Percentiles rank a stretch among this genome's conserved stretches.
These are phyloP conservation scores for Inga oerstediana DNA, from an alignment of 306 rosid species.

Conservation along the genomic window DNA sequence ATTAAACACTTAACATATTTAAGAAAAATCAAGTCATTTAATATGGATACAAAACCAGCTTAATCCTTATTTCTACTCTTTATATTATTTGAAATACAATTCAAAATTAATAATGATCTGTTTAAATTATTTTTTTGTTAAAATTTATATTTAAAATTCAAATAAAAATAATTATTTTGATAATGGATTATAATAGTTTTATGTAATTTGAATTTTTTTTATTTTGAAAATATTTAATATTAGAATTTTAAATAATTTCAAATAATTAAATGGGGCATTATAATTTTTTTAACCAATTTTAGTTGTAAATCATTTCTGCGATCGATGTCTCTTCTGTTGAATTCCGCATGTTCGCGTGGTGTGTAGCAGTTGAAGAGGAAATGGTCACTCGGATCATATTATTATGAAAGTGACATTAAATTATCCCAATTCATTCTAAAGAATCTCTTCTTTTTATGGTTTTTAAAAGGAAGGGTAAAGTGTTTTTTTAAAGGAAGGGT, in stretches of 20 bases:
- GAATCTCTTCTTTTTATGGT: neutral
- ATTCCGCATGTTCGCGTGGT: conserved; percentile 42
- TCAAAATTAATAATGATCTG: no score
- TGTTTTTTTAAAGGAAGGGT: no score
- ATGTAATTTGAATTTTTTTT: no score
- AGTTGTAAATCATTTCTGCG: neutral
- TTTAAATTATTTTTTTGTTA: no score
- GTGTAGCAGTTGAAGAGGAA: conserved; percentile 36
- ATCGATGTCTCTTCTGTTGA: conserved; percentile 23
- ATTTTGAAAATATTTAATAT: no score
- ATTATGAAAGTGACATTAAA: neutral
- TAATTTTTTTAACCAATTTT: neutral
- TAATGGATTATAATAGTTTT: no score
- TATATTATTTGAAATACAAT: no score
- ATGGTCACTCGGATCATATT: neutral
- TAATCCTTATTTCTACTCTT: no score
- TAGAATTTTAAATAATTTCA: neutral
- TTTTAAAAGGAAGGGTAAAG: neutral
- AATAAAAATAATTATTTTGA: no score
- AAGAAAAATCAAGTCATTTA: no score
- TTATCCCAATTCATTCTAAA: neutral
- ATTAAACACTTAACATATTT: neutral
- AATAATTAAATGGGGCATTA: neutral
- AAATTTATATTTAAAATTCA: no score
- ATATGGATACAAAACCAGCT: no score